These are phyloP conservation scores for Waltergamsia citrina DNA, from an alignment of 2,329 filamentous ascomycete genomes.

Conservation along the genomic window DNA sequence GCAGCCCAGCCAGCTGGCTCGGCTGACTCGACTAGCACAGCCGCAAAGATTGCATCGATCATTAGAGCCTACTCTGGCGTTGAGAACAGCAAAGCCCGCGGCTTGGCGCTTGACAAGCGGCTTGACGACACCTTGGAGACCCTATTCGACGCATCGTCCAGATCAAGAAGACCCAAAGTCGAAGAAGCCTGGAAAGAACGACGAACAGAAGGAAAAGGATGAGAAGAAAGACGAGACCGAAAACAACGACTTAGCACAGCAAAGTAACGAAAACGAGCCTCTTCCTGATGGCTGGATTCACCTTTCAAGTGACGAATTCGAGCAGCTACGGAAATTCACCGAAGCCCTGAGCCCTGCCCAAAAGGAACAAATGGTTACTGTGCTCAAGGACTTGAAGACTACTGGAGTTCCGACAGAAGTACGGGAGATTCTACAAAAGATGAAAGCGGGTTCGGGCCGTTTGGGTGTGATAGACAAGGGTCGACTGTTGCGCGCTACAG, in stretches of 20 bases:
- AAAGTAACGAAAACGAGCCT: conserved; percentile 34
- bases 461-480: conserved; percentile 26
- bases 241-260: conserved; percentile 17
- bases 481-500: conserved; percentile 23
- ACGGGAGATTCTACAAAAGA: conserved; percentile 43
- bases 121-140: conserved; percentile 22
- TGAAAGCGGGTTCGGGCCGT: conserved; percentile 48
- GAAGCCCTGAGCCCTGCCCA: conserved; percentile 55
- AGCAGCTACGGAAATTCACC: conserved; percentile 49
- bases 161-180: no score
- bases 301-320: conserved; percentile 32
- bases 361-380: conserved; percentile 45
- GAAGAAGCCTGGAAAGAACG: no score
- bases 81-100: no score
- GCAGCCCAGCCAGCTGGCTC: conserved; percentile 56
- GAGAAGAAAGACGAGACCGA: conserved; percentile 4
- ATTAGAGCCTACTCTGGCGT: no score
- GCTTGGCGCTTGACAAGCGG: no score
- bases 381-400: conserved; percentile 53
- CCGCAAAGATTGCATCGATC: conserved; percentile 41
- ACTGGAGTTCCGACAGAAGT: conserved; percentile 64
- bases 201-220: conserved; percentile 11
- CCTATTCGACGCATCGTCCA: conserved; percentile 26
- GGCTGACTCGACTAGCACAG: conserved; percentile 47
- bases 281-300: conserved; percentile 37